A percentile compares a stretch with the other conserved stretches of the same genome.
Conservation (phyloP, 768 basidiomycete species). For the Hydnum rufescens region DNA sequence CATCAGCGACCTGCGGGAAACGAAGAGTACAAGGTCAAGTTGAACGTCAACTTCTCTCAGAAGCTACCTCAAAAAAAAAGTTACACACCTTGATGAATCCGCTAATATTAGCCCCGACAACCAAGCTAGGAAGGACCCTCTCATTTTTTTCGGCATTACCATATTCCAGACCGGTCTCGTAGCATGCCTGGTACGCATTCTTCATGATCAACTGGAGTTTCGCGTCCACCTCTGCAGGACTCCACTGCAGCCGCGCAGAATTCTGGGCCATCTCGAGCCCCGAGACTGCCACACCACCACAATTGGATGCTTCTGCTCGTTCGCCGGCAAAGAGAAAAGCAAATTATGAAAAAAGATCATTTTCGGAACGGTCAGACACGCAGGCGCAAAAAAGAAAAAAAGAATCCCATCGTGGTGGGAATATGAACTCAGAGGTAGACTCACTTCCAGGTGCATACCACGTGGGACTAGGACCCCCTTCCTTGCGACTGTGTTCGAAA, state of each 20-base stretch:
- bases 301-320: conserved; percentile 31
- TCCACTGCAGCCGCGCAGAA: conserved; percentile 45
- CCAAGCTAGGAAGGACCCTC: conserved; percentile 30
- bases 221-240: conserved; percentile 38
- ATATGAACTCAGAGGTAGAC: conserved; percentile 13
- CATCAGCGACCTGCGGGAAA: conserved; percentile 31
- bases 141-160: conserved; percentile 18
- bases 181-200: conserved; percentile 31
- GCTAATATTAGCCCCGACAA: conserved; percentile 52
- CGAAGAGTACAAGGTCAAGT: conserved; percentile 1
- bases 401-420: background rate
- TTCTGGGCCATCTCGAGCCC: conserved; percentile 71
- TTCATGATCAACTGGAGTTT: conserved; percentile 57
- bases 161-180: conserved; percentile 1
- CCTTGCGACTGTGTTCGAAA: conserved; percentile 41
- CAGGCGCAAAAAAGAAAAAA: too few species aligned
- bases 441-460: conserved; percentile 63
- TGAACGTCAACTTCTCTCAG: background rate
- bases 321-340: background rate
- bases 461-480: conserved; percentile 25
- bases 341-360: background rate
- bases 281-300: conserved; percentile 59
- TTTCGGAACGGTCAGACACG: too few species aligned
- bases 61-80: background rate
- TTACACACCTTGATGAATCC: conserved; percentile 38